Evolutionary conservation across 129 eudicot genomes (phyloP).

Genomic region (Lonicera japonica): DNA sequence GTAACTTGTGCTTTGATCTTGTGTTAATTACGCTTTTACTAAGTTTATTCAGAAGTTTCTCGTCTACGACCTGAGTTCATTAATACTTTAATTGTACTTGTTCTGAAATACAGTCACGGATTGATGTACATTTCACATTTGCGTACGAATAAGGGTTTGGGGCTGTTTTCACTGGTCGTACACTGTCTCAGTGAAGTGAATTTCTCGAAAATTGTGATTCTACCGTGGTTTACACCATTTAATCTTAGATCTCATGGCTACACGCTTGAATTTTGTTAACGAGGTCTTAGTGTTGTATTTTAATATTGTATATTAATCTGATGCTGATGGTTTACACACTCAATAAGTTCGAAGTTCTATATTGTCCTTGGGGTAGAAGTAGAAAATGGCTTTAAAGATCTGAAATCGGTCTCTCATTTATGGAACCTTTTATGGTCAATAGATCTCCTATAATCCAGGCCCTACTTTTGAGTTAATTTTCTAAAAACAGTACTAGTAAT

Average conservation of each 20-base stretch:
- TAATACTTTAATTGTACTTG: background rate
- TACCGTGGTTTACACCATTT: background rate
- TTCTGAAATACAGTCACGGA: background rate
- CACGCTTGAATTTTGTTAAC: background rate
- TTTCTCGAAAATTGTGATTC: background rate
- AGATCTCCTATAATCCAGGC: background rate
- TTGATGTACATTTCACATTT: conserved; percentile 18
- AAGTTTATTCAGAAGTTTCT: background rate
- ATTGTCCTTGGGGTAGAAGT: background rate
- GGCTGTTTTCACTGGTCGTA: background rate
- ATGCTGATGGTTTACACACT: background rate
- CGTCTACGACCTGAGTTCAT: conserved; percentile 9
- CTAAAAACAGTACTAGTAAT: too few relatives aligned
- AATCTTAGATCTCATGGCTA: background rate
- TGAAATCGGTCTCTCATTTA: too few relatives aligned
- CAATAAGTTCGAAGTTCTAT: background rate
- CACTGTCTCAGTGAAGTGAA: background rate
- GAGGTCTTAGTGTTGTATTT: background rate
- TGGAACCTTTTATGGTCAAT: background rate
- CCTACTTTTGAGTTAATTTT: too few relatives aligned
- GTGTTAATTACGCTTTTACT: background rate
- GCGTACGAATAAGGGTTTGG: conserved; percentile 5
- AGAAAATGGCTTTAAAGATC: background rate
- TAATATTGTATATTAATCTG: background rate
- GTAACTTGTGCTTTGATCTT: background rate